Conservation (phyloP, 2,329 filamentous ascomycete genomes). For the Fusarium palustre region DNA sequence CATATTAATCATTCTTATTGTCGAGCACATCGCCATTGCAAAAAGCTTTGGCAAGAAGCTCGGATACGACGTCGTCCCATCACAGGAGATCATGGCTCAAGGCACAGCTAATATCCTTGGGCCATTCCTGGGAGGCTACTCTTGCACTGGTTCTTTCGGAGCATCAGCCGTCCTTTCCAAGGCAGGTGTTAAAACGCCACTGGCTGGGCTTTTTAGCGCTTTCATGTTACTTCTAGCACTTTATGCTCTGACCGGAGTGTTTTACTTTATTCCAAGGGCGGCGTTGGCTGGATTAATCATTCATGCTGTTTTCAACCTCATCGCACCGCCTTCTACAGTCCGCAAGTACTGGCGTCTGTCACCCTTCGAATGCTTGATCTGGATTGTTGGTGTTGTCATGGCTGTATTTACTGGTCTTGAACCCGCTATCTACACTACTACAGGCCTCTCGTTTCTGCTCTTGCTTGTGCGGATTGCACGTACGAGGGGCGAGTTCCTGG, state of each 20-base stretch:
- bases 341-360: conserved; percentile 84
- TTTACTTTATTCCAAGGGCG: conserved; percentile 83
- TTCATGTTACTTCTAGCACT: conserved; percentile 80
- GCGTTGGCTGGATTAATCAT: conserved; percentile 82
- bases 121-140: conserved; percentile 74
- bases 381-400: conserved; percentile 77
- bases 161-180: conserved; percentile 88
- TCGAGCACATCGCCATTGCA: conserved; percentile 86
- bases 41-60: conserved; percentile 85
- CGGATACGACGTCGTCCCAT: conserved; percentile 82
- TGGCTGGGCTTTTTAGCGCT: conserved; percentile 83
- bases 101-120: conserved; percentile 81
- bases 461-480: conserved; percentile 60
- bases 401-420: conserved; percentile 63
- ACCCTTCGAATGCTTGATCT: conserved; percentile 79
- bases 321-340: conserved; percentile 78
- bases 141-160: conserved; percentile 62
- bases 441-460: conserved; percentile 57
- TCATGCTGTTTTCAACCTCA: conserved; percentile 82
- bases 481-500: conserved; percentile 61
- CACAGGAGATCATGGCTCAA: conserved; percentile 82
- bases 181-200: conserved; percentile 81
- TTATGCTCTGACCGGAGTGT: conserved; percentile 80
- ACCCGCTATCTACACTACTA: conserved; percentile 62
- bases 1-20: conserved; percentile 79